Evolutionary conservation across 768 basidiomycete species (phyloP), one percentile per base, ranked within the genome.

Genomic region (Cyclocybe aegerita): DNA sequence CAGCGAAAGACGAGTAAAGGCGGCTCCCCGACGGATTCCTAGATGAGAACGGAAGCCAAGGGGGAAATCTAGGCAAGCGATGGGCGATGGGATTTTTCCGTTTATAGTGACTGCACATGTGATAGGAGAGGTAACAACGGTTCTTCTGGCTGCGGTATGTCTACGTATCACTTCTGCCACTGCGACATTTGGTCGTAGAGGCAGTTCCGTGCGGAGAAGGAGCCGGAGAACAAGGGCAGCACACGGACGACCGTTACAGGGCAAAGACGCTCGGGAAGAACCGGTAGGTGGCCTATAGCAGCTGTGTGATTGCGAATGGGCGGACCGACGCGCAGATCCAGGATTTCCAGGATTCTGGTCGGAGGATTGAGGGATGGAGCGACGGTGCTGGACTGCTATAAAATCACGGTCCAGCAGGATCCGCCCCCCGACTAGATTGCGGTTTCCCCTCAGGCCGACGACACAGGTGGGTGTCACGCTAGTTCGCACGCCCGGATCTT

Each of bases 321-420:
- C 7, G 40, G 16, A 42, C 11, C 9, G 9, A 16, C 10, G 14
- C 12, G 23, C 23, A 23, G 39, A 41, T 46, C 31, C 44, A 47
- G 43, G 50, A 46, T 49, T 47, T 45, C 17, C 48, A 29, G 59
- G 58, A 58, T 59, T 62, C 56, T 59, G 51, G 35, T 49, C 70
- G 68, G 71, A 62, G 59, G 61, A 66, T 68, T 59, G 61, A 62
- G 70, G 72, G 54, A 75, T 74, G 73, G 48, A 53, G 51, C 43
- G 54, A 45, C 57, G 54, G 49, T 58, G 65, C 56, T 56, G 56
- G 52, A 44, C 55, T 41, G 56, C 56, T 70, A 69, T 70, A 69
- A 72, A 68, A 46, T 52, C 29, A 39, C 46, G 46, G 23, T 4
- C 50, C 23, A 31, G 9, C 23, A 42, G 16, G n/a, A 36, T 46